A percentile compares a stretch with the other conserved stretches of the same genome.
phyloP scores from a whole-genome alignment of 495 filamentous ascomycete genomes.

The Daldinia vernicosa region DNA sequence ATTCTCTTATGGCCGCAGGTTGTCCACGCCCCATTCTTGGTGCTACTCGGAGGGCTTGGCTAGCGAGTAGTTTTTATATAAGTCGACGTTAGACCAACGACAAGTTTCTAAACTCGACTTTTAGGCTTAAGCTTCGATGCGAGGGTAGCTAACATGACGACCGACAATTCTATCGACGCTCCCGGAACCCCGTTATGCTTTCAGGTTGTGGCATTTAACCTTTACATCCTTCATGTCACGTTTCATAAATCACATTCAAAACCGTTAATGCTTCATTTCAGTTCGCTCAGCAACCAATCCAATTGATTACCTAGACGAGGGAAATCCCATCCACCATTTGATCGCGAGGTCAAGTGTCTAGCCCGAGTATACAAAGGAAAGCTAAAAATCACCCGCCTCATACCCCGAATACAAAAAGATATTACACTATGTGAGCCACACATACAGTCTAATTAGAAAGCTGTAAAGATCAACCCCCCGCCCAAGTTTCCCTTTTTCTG shows the following conservation, averaged over 20 bases:
- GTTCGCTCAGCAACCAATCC: not conserved
- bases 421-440: slow-evolving; percentile 15
- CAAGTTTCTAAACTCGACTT: not conserved
- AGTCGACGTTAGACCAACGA: slow-evolving; percentile 1
- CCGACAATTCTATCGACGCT: not conserved
- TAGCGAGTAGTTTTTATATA: slow-evolving; percentile 14
- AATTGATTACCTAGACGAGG: slow-evolving; percentile 16
- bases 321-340: slow-evolving; percentile 24
- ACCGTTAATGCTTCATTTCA: not conserved
- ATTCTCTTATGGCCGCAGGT: slow-evolving; percentile 15
- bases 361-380: slow-evolving; percentile 20
- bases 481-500: slow-evolving; percentile 24
- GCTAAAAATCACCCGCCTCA: slow-evolving; percentile 19
- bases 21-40: slow-evolving; percentile 32
- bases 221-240: not conserved
- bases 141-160: not conserved
- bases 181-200: not conserved
- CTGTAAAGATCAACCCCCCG: slow-evolving; percentile 5
- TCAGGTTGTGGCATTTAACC: not conserved
- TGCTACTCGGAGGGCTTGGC: slow-evolving; percentile 29
- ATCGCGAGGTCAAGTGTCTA: slow-evolving; percentile 44
- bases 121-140: not conserved
- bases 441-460: slow-evolving; percentile 14
- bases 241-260: not conserved
- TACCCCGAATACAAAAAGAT: slow-evolving; percentile 15